Evolutionary conservation across 768 basidiomycete species (phyloP), one percentile per base, ranked within the genome.

Genomic region (Kwoniella botswanensis): DNA sequence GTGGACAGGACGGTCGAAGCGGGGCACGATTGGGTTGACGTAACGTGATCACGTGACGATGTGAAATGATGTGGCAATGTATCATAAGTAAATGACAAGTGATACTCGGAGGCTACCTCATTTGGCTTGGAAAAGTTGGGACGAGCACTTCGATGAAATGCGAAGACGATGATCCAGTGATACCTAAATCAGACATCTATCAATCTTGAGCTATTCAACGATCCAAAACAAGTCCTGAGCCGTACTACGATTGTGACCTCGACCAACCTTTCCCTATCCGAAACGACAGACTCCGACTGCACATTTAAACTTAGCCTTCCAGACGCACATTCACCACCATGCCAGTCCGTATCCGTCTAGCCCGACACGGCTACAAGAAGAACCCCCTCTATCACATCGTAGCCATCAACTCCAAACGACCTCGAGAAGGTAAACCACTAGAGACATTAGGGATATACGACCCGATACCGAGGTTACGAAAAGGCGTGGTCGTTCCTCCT

Each of bases 31-130:
- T 44, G 35, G 44, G 70, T 87, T 96, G 17, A 88, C 89, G 2
- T 93, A 94, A 95, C 71, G 18, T 15, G 46, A 95, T 97, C 94
- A 93, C 82, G 94, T 95, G 89, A 93, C 92, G 74, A 60, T 88
- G 81, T 35, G n/a, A 9, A 2, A 50, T 50, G 57, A 56, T 24
- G 46, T 22, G 21, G n/a, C 56, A 29, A 57, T 7, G 44, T 53
- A n/a, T 26, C 26, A 26, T 26, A 26, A 26, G 26, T 26, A 26
- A 26, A 3, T 26, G 26, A 26, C 26, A 26, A 29, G 35, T 35
- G 35, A 35, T 35, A 35, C 35, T 35, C 35, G 35, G 35, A 35
- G 6, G 6, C 0, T 35, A 35, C 35, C 35, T 35, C 35, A 5
- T 6, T 4, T 35, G 35, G 35, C 35, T 9, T 35, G 35, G 35